A percentile compares a stretch with the other conserved stretches of the same genome.
Conservation (phyloP, 768 basidiomycete genomes). For the Leucogyrophana mollusca region DNA sequence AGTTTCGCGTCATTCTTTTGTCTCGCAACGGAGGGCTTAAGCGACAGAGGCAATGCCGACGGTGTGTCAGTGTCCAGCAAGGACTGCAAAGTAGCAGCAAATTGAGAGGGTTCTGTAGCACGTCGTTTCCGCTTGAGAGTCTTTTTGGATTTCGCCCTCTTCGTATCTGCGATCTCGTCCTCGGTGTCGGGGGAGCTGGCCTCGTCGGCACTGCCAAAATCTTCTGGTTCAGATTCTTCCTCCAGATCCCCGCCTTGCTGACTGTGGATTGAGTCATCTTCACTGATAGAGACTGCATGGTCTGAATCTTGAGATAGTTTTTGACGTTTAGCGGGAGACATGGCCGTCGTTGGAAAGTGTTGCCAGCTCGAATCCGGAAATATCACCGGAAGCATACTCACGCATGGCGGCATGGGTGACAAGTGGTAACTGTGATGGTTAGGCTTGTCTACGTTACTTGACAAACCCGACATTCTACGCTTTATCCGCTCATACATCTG, state of each 20-base stretch:
- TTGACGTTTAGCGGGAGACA: slow-evolving; percentile 56
- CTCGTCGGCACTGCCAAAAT: slow-evolving; percentile 13
- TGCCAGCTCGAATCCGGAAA: not conserved
- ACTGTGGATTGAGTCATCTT: slow-evolving; percentile 8
- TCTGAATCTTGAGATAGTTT: slow-evolving; percentile 35
- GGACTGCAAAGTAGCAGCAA: slow-evolving; percentile 72
- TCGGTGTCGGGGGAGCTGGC: slow-evolving; percentile 47
- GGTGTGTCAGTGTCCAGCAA: slow-evolving; percentile 72
- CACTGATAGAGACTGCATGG: slow-evolving; percentile 3
- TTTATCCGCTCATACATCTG: too few species aligned
- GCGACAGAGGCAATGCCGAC: slow-evolving; percentile 68
- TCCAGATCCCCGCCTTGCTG: not conserved
- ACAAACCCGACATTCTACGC: not conserved
- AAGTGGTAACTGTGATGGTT: not conserved
- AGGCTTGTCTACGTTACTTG: not conserved
- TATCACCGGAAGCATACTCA: not conserved
- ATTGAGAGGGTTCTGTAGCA: slow-evolving; percentile 71
- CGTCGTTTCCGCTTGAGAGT: slow-evolving; percentile 82
- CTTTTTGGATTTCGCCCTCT: slow-evolving; percentile 67
- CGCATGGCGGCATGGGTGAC: not conserved
- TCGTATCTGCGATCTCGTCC: slow-evolving; percentile 59
- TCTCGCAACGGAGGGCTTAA: slow-evolving; percentile 70
- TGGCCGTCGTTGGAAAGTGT: slow-evolving; percentile 16
- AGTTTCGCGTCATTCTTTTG: slow-evolving; percentile 76
- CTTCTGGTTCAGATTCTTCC: slow-evolving; percentile 10